phyloP scores from a whole-genome alignment of 2,329 filamentous ascomycete species.

The Arthrobotrys iridis region DNA sequence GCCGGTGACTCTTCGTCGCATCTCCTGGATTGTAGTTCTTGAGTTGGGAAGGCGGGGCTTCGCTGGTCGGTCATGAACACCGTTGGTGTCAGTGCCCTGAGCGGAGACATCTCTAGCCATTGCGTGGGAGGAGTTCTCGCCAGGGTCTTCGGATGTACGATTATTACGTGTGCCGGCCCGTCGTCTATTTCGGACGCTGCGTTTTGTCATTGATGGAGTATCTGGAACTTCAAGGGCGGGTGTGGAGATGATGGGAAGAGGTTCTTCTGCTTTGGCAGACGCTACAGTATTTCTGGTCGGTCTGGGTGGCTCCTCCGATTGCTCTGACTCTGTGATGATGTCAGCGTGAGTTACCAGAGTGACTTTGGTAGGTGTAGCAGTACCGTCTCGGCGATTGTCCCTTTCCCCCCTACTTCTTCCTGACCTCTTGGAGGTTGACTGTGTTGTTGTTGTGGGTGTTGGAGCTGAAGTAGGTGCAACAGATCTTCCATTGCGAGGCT shows the following conservation, averaged over 20 bases:
- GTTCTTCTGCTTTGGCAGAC: conserved; percentile 40
- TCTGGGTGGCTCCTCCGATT: conserved; percentile 51
- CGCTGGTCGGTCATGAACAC: conserved; percentile 68
- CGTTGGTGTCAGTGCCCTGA: conserved; percentile 58
- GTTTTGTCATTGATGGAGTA: conserved; percentile 58
- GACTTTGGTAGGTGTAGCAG: conserved; percentile 51
- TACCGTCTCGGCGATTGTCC: conserved; percentile 54
- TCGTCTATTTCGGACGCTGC: conserved; percentile 58
- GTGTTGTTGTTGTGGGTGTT: conserved; percentile 52
- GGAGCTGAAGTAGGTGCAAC: conserved; percentile 58
- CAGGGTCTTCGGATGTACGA: conserved; percentile 60
- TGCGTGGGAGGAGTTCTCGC: conserved; percentile 62
- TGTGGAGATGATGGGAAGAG: conserved; percentile 43
- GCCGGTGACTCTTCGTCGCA: conserved; percentile 82
- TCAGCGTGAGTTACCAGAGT: conserved; percentile 54
- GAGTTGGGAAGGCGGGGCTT: conserved; percentile 68
- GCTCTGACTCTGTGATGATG: conserved; percentile 54
- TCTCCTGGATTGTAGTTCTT: conserved; percentile 85
- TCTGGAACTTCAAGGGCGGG: conserved; percentile 43
- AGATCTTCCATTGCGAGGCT: conserved; percentile 66
- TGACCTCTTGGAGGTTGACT: conserved; percentile 45
- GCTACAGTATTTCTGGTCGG: conserved; percentile 43
- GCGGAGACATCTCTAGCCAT: conserved; percentile 61
- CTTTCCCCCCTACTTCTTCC: conserved; percentile 49
- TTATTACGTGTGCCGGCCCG: conserved; percentile 61